Conservation (phyloP, 192 early-diverging fungal genomes). For the Diversispora eburnea region DNA sequence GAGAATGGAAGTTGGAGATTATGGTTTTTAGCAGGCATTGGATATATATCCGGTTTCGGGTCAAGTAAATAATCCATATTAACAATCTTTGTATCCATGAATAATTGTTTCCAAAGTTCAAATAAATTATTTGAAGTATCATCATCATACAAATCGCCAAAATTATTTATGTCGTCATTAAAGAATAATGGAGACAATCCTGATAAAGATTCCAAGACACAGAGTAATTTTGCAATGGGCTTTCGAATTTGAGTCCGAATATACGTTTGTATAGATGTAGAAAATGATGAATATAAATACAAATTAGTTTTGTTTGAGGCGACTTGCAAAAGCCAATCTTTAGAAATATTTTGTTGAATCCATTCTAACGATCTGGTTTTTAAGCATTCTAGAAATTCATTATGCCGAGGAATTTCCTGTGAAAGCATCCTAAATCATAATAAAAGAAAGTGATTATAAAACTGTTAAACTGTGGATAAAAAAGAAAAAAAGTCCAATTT, state of each 20-base stretch:
- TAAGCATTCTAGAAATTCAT: conserved; percentile 1
- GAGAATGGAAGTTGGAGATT: conserved; percentile 14
- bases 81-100: conserved; percentile 19
- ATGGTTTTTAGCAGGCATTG: background rate
- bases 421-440: background rate
- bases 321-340: conserved; percentile 20
- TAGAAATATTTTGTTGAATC: background rate
- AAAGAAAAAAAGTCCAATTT: background rate
- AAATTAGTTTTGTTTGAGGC: conserved; percentile 14
- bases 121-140: background rate
- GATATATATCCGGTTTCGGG: conserved; percentile 21
- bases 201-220: conserved; percentile 9
- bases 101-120: conserved; percentile 26
- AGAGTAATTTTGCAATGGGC: conserved; percentile 19
- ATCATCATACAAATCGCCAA: background rate
- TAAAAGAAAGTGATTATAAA: background rate
- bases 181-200: conserved; percentile 6
- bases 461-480: background rate
- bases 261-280: conserved; percentile 12
- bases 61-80: conserved; percentile 2
- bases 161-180: too few relatives aligned
- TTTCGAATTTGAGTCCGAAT: conserved; percentile 3
- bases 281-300: conserved; percentile 21
- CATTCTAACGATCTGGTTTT: conserved; percentile 5
- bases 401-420: conserved; percentile 1